These are phyloP conservation scores for Dioscorea zingiberensis DNA, from an alignment of 106 monocot species.

Conservation along the genomic window DNA sequence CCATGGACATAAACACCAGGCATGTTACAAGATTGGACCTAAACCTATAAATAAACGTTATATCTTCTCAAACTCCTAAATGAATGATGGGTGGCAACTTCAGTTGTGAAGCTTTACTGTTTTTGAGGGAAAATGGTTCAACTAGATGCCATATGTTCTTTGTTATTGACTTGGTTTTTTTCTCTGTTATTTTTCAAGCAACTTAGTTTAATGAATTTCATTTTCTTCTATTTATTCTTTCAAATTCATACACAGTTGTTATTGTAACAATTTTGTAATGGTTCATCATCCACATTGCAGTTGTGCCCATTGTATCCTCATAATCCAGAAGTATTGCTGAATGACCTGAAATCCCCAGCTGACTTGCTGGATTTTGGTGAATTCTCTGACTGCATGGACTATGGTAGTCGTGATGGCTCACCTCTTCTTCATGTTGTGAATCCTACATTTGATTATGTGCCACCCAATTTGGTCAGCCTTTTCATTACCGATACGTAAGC, in stretches of 20 bases:
- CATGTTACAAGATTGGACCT: too few species aligned
- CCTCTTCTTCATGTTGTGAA: slow-evolving; percentile 93
- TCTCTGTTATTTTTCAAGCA: too few species aligned
- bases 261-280: not conserved
- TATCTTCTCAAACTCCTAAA: too few species aligned
- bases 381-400: slow-evolving; percentile 96
- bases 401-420: slow-evolving; percentile 42
- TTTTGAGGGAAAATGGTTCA: too few species aligned
- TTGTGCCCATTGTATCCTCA: slow-evolving; percentile 94
- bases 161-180: too few species aligned
- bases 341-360: slow-evolving; percentile 82
- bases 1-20: too few species aligned
- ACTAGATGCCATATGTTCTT: too few species aligned
- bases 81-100: too few species aligned
- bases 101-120: too few species aligned
- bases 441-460: slow-evolving; percentile 95
- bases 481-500: slow-evolving; percentile 98
- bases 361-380: slow-evolving; percentile 92
- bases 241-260: not conserved
- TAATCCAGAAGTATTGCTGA: slow-evolving; percentile 89
- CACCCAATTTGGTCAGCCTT: slow-evolving; percentile 95
- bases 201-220: too few species aligned
- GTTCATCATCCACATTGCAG: slow-evolving; percentile 27
- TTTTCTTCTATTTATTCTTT: too few species aligned
- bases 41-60: too few species aligned